phyloP scores from a whole-genome alignment of 2,329 filamentous ascomycete species.

The Zasmidium angulare region DNA sequence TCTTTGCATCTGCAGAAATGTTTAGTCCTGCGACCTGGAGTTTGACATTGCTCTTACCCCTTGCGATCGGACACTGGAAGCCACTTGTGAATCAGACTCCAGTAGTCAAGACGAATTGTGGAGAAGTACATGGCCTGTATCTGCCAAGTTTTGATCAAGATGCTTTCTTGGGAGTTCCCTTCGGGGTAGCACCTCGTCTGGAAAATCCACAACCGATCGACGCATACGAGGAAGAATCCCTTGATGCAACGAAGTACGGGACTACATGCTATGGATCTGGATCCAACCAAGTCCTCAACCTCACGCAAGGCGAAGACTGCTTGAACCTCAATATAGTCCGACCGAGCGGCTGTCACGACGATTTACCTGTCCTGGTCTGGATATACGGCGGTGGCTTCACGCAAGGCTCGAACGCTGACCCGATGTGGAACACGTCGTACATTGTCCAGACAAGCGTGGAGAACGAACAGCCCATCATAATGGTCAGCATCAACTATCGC shows the following conservation, averaged over 20 bases:
- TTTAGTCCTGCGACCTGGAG: too few species aligned
- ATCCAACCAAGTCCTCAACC: neutral
- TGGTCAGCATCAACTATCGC: slow-evolving; percentile 50
- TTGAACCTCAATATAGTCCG: slow-evolving; percentile 37
- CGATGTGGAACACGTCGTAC: slow-evolving; percentile 58
- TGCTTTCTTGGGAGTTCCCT: slow-evolving; percentile 44
- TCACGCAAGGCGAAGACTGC: slow-evolving; percentile 37
- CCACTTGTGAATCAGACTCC: neutral
- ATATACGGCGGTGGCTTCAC: slow-evolving; percentile 5
- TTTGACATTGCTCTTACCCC: too few species aligned
- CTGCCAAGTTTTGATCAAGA: slow-evolving; percentile 39
- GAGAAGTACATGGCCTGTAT: neutral
- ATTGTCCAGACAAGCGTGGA: slow-evolving; percentile 43
- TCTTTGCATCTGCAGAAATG: too few species aligned
- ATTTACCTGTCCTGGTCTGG: slow-evolving; percentile 38
- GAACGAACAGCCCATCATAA: slow-evolving; percentile 62
- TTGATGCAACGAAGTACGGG: slow-evolving; percentile 43
- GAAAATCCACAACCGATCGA: slow-evolving; percentile 33
- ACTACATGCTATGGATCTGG: slow-evolving; percentile 44
- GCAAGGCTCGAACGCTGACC: slow-evolving; percentile 48
- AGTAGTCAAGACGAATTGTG: neutral
- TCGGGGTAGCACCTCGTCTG: slow-evolving; percentile 36
- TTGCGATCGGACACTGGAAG: too few species aligned
- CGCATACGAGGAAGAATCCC: slow-evolving; percentile 39
- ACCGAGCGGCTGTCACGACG: slow-evolving; percentile 18